These are phyloP conservation scores for Eucalyptus sp. DNA, from an alignment of 345 rosid species.

Conservation along the genomic window DNA sequence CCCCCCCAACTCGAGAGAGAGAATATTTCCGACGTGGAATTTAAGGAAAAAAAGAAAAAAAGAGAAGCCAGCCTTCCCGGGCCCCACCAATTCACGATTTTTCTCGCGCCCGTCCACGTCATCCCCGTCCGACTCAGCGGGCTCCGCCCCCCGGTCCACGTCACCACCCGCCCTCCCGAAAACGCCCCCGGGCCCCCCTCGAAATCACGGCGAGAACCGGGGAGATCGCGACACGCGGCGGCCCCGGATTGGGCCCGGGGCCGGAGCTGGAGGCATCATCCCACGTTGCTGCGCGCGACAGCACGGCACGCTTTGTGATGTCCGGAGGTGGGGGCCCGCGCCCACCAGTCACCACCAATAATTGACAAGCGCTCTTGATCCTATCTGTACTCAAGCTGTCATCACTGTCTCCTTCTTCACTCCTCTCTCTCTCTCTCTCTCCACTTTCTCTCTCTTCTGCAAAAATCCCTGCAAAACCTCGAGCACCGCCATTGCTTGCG, in stretches of 20 bases:
- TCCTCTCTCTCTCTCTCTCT: neutral
- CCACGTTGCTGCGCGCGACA: neutral
- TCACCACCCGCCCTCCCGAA: neutral
- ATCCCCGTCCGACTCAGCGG: neutral
- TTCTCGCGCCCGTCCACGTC: neutral
- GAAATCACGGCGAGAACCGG: neutral
- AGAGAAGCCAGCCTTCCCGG: neutral
- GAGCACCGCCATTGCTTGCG: neutral
- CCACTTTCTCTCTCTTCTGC: neutral
- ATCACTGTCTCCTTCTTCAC: conserved; percentile 14
- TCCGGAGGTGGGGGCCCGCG: neutral
- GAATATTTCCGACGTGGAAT: neutral
- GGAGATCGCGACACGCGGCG: neutral
- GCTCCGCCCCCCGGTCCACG: neutral
- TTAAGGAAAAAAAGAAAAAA: too few relatives aligned
- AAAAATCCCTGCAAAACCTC: neutral
- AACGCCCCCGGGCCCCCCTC: neutral
- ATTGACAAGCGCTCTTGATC: conserved; percentile 32
- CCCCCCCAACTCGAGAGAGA: neutral
- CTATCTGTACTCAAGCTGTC: conserved; percentile 65
- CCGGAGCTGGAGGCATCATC: neutral
- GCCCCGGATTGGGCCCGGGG: neutral
- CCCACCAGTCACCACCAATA: conserved; percentile 24
- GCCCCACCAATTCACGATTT: neutral
- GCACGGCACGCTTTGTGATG: neutral